Base-by-base conservation (phyloP, 2,329 filamentous ascomycete genomes). In the Colletotrichum somersetense region DNA sequence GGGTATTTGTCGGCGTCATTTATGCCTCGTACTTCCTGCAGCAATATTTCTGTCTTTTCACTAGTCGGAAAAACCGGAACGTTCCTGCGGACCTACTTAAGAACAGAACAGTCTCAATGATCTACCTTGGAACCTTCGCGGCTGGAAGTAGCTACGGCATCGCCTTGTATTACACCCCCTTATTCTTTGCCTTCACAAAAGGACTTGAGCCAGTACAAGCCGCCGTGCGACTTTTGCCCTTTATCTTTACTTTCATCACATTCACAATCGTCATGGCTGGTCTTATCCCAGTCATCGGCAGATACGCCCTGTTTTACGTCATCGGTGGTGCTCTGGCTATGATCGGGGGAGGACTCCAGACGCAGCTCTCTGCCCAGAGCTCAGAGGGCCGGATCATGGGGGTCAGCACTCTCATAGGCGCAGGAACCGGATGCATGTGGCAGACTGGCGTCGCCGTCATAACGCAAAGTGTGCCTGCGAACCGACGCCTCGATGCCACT, bases 131-230 rank as follows among this genome's bases (percentile, higher is more conserved):
- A 8, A 84, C 81, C 0, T 76, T 79, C 2, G 79, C 78, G 42
- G 79, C 79, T 0, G 81, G 79, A 8, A 78, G 81, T 3, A 78
- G 78, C 11, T 80, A 83, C 70, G 83, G 82, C 18, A 78, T 84
- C 57, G 75, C 81, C 0, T 79, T 86, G 8, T 89, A 89, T 78
- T 89, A 86, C 77, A 84, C 86, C 10, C 88, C 88, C 0, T 78
- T 89, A 0, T 89, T 83, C 78, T 89, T 89, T 77, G 84, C 87
- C 69, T 89, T 89, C 75, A 81, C 81, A 0, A 80, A 79, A 3
- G 83, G 83, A 5, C 81, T 85, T 40, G 79, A 75, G 3, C 80
- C 84, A 0, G 75, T 86, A 4, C 67, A 79, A n/a, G 81, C 84
- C 4, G 84, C 81, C 1, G 80, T 84, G 1, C 79, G 81, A 3